These are phyloP conservation scores for Thuidium tamariscinum DNA, from an alignment of 225 moss, liverwort and hornwort genomes.

Conservation along the genomic window DNA sequence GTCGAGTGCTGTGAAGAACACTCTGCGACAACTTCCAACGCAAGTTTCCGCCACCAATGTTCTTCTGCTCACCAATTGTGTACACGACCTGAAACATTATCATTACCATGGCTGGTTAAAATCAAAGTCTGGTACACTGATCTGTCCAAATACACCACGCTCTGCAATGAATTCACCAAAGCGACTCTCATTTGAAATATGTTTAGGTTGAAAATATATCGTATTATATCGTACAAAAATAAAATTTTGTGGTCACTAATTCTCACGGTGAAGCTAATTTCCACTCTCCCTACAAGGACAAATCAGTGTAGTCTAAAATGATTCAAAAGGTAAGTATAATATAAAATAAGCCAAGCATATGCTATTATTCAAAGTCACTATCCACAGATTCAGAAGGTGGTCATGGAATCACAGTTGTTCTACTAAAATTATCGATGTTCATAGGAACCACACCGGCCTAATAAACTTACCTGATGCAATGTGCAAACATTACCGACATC, in stretches of 20 bases:
- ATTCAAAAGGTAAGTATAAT: not conserved
- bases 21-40: conserved; percentile 14
- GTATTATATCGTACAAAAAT: no score
- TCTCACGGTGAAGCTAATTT: not conserved
- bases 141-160: no score
- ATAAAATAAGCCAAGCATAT: no score
- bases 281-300: not conserved
- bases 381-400: not conserved
- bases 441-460: no score
- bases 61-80: conserved; percentile 22
- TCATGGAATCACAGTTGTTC: no score
- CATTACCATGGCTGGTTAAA: not conserved
- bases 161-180: no score
- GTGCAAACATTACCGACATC: not conserved
- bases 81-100: conserved; percentile 1
- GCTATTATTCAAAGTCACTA: accelerated
- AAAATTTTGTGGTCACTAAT: not conserved
- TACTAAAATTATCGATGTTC: not conserved
- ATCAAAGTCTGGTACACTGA: not conserved
- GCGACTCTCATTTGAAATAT: not conserved
- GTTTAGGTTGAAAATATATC: not conserved
- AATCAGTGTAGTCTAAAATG: not conserved
- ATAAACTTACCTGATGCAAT: no score
- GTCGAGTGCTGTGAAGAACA: conserved; percentile 13
- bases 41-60: conserved; percentile 6